A percentile compares a stretch with the other conserved stretches of the same genome.
Evolutionary conservation across 495 filamentous ascomycete genomes (phyloP).

Genomic region (Hypoxylon subgilvum): DNA sequence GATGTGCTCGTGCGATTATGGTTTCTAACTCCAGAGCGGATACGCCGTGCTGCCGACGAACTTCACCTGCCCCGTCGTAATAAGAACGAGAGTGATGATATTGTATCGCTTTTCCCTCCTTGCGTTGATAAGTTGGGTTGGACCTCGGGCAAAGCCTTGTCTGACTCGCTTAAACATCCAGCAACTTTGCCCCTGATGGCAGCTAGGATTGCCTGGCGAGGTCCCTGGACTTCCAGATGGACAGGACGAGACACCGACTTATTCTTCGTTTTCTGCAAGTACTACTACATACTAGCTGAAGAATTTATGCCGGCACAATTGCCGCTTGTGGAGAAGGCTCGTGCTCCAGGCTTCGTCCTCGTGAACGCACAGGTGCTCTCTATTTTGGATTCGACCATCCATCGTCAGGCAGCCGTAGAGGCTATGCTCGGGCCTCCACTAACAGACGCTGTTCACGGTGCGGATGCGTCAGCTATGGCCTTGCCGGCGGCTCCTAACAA

Average conservation of each 20-base stretch:
- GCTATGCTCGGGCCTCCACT: slow-evolving; percentile 66
- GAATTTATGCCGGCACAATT: slow-evolving; percentile 75
- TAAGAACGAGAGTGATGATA: slow-evolving; percentile 59
- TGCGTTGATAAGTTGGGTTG: slow-evolving; percentile 74
- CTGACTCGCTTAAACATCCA: slow-evolving; percentile 69
- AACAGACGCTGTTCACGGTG: slow-evolving; percentile 76
- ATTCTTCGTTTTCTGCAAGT: slow-evolving; percentile 92
- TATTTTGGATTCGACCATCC: slow-evolving; percentile 83
- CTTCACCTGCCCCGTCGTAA: slow-evolving; percentile 59
- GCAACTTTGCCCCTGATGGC: slow-evolving; percentile 72
- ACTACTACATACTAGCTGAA: slow-evolving; percentile 81
- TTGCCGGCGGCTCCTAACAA: slow-evolving; percentile 65
- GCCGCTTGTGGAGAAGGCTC: slow-evolving; percentile 65
- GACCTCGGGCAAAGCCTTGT: slow-evolving; percentile 66
- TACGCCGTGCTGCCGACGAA: slow-evolving; percentile 74
- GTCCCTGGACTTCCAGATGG: slow-evolving; percentile 87
- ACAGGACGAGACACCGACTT: slow-evolving; percentile 88
- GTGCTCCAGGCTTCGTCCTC: slow-evolving; percentile 79
- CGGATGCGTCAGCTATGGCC: slow-evolving; percentile 71
- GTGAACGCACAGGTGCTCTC: slow-evolving; percentile 86
- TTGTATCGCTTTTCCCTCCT: slow-evolving; percentile 74
- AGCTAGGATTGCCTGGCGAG: slow-evolving; percentile 79
- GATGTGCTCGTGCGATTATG: slow-evolving; percentile 86
- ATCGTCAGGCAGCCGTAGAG: slow-evolving; percentile 66
- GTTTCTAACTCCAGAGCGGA: slow-evolving; percentile 67